Evolutionary conservation across 495 filamentous ascomycete genomes (phyloP).

Genomic region (Penicillium atrosanguineum): DNA sequence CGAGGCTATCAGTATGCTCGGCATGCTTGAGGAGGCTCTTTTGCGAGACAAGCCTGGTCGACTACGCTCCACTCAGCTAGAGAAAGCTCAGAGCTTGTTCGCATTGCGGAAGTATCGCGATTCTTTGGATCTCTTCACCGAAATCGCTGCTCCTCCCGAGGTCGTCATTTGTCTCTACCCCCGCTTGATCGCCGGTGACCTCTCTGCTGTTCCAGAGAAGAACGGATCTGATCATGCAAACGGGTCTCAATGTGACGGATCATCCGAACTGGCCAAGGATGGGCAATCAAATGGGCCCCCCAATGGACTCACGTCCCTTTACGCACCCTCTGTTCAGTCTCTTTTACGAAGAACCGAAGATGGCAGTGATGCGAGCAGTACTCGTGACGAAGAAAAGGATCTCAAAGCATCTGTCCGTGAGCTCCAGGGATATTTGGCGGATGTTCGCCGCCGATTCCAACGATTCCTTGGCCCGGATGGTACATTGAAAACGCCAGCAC

Average conservation of each 20-base stretch:
- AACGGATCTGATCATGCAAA: conserved; percentile 31
- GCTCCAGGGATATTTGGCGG: conserved; percentile 80
- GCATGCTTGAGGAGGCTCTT: conserved; percentile 89
- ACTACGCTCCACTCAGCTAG: conserved; percentile 78
- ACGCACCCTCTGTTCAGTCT: conserved; percentile 61
- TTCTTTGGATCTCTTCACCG: conserved; percentile 87
- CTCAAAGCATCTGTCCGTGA: conserved; percentile 75
- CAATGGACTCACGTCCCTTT: conserved; percentile 9
- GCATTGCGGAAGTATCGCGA: conserved; percentile 77
- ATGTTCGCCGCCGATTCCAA: conserved; percentile 77
- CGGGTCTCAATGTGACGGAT: conserved; percentile 28
- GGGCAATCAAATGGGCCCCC: conserved; percentile 9
- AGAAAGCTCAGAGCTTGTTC: conserved; percentile 86
- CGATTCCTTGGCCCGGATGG: conserved; percentile 75
- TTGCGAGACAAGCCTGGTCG: conserved; percentile 78
- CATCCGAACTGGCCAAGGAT: conserved; percentile 18
- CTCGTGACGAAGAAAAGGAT: conserved; percentile 58
- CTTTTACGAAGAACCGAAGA: conserved; percentile 42
- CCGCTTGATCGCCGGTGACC: conserved; percentile 74
- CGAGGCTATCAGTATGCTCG: conserved; percentile 85
- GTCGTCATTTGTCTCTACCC: conserved; percentile 86
- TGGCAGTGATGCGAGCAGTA: conserved; percentile 46
- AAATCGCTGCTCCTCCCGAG: conserved; percentile 84
- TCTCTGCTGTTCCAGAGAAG: conserved; percentile 57
- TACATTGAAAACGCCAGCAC: conserved; percentile 59